Evolutionary conservation across 768 basidiomycete species (phyloP).

Genomic region (Collybiopsis confluens): DNA sequence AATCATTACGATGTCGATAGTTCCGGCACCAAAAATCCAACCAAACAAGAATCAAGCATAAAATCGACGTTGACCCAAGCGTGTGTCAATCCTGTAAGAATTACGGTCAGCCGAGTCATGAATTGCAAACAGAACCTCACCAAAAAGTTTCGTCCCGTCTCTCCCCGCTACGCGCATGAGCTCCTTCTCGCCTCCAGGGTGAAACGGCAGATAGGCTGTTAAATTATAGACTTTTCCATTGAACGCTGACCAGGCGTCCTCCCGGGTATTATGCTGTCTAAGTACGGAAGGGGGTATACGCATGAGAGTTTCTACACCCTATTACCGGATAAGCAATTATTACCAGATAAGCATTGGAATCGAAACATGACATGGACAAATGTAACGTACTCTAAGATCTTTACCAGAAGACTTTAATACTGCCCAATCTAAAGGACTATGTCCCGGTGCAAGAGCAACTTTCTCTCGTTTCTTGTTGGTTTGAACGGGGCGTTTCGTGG

Average conservation of each 20-base stretch:
- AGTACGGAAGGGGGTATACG: slow-evolving; percentile 76
- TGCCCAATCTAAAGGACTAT: slow-evolving; percentile 93
- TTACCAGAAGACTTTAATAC: slow-evolving; percentile 75
- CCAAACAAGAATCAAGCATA: slow-evolving; percentile 90
- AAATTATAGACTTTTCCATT: slow-evolving; percentile 97
- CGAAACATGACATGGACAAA: slow-evolving; percentile 9
- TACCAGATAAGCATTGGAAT: too few relatives aligned
- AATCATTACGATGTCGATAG: slow-evolving; percentile 29
- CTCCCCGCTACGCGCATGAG: slow-evolving; percentile 93
- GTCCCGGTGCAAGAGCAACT: slow-evolving; percentile 88
- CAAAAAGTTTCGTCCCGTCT: slow-evolving; percentile 92
- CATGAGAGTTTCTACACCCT: slow-evolving; percentile 69
- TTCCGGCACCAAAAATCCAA: slow-evolving; percentile 85
- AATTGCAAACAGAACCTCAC: slow-evolving; percentile 49
- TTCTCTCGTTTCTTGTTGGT: slow-evolving; percentile 62
- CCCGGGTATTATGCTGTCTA: slow-evolving; percentile 73
- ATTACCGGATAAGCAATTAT: too few relatives aligned
- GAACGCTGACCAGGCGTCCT: slow-evolving; percentile 92
- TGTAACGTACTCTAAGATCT: slow-evolving; percentile 64
- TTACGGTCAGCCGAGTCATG: not conserved
- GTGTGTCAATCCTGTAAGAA: slow-evolving; percentile 71
- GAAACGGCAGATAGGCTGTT: slow-evolving; percentile 84
- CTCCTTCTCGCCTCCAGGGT: slow-evolving; percentile 93
- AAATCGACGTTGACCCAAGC: slow-evolving; percentile 97
- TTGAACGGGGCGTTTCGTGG: slow-evolving; percentile 54